Evolutionary conservation across 2,329 filamentous ascomycete genomes (phyloP), one percentile per base, ranked within the genome.

Genomic region (Didymella lethalis): DNA sequence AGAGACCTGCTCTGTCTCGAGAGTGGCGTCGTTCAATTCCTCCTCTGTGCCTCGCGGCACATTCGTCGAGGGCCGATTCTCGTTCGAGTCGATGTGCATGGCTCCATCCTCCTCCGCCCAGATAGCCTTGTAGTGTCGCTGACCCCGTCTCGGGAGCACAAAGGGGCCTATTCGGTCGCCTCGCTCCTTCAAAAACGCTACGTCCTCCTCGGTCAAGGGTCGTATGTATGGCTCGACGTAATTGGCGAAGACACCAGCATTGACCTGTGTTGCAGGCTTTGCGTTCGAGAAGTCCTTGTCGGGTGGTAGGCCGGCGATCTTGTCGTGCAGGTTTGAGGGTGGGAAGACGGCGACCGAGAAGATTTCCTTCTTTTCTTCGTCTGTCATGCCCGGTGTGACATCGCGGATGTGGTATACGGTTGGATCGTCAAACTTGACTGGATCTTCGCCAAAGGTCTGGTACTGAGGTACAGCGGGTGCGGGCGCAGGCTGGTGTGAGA

Each of bases 251-350:
- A 94, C 97, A 56, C 88, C 90, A 65, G 95, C 95, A 75, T 91
- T 93, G 75, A 98, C 95, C 80, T 99, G 95, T 70, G 94, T 96
- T 20, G 89, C 89, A 5, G 94, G 93, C 75, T 98, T 99, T 32
- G 92, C 90, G 73, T 88, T 96, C 74, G 92, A 97, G 72, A 97
- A 98, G 79, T 99, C 95, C 75, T 92, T 93, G 77, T 98, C 93
- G 1, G 95, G 94, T 1, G 93, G 91, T 38, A 90, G 88, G 47
- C 95, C 95, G 11, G 94, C 90, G 64, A 96, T 96, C 66, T 95
- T 83, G 72, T 97, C 89, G 57, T 88, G 84, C 8, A 99, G 83
- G 71, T 97, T 91, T 64, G 86, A 89, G 51, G 84, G 85, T 0
- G 95, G 95, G 73, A 95, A 99, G 14, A 86, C 83, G 4, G 90